These are phyloP conservation scores for Alisma plantagoaquatica DNA, from an alignment of 106 monocot genomes.

Conservation along the genomic window DNA sequence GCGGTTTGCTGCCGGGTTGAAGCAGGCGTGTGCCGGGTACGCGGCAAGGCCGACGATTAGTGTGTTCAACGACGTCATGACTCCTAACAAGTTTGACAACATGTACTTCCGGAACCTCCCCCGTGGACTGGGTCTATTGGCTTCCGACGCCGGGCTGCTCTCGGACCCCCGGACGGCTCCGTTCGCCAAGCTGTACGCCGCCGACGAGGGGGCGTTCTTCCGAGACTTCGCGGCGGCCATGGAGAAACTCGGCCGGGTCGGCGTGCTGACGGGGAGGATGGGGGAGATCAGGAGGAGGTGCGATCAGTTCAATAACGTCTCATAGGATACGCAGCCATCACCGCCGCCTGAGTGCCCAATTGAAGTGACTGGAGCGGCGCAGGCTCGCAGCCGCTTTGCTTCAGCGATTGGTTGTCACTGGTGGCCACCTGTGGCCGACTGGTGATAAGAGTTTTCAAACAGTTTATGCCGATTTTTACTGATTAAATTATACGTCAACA, in stretches of 20 bases:
- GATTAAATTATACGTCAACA: too few relatives aligned
- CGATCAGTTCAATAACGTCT: slow-evolving; percentile 10
- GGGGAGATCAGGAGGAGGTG: slow-evolving; percentile 36
- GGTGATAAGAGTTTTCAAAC: too few relatives aligned
- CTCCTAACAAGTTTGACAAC: too few relatives aligned
- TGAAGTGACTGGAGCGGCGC: too few relatives aligned
- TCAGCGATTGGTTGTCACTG: too few relatives aligned
- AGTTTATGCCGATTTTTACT: too few relatives aligned
- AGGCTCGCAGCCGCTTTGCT: too few relatives aligned
- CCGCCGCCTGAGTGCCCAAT: too few relatives aligned
- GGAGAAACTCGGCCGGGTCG: slow-evolving; percentile 47
- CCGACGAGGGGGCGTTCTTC: slow-evolving; percentile 48
- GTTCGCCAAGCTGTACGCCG: slow-evolving; percentile 38
- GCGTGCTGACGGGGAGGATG: slow-evolving; percentile 33
- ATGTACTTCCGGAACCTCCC: slow-evolving; percentile 22
- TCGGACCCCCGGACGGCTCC: slow-evolving; percentile 21
- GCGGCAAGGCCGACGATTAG: slow-evolving; percentile 23
- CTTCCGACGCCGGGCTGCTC: slow-evolving; percentile 29
- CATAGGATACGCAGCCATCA: too few relatives aligned
- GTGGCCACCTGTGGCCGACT: too few relatives aligned
- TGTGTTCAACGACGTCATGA: slow-evolving; percentile 59
- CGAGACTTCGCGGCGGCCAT: slow-evolving; percentile 49
- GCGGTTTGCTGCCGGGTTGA: slow-evolving; percentile 29
- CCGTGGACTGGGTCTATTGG: slow-evolving; percentile 34
- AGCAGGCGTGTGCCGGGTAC: slow-evolving; percentile 43